Conservation (phyloP, 768 basidiomycete species). For the Psilocybe subaeruginosa region DNA sequence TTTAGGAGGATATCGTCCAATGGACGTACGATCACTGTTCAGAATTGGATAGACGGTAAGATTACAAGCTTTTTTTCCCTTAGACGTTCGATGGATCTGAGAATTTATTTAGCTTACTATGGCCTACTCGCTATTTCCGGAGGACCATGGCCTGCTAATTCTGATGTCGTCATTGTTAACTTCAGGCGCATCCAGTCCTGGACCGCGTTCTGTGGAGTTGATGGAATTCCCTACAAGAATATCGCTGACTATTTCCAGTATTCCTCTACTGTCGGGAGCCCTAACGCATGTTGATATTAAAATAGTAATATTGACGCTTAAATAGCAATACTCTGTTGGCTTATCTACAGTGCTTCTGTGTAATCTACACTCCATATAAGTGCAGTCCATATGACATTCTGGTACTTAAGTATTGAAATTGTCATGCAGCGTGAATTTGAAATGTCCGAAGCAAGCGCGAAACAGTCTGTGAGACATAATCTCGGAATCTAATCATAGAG, state of each 20-base stretch:
- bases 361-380: no score
- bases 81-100: background rate
- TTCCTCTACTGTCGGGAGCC: background rate
- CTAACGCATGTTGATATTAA: background rate
- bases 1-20: background rate
- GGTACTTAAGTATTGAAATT: no score
- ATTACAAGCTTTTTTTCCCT: background rate
- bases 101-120: background rate
- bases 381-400: no score
- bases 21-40: background rate
- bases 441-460: no score
- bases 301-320: no score
- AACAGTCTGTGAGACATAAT: no score
- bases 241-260: conserved; percentile 1
- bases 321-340: no score
- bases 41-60: conserved; percentile 6
- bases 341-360: no score
- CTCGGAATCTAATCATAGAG: no score
- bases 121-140: background rate
- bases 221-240: background rate
- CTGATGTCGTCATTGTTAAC: background rate
- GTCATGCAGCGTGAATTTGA: no score
- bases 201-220: background rate
- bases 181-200: background rate
- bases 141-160: background rate